phyloP scores from a whole-genome alignment of 78 protist genomes.

The Chrysochromulina parva region DNA sequence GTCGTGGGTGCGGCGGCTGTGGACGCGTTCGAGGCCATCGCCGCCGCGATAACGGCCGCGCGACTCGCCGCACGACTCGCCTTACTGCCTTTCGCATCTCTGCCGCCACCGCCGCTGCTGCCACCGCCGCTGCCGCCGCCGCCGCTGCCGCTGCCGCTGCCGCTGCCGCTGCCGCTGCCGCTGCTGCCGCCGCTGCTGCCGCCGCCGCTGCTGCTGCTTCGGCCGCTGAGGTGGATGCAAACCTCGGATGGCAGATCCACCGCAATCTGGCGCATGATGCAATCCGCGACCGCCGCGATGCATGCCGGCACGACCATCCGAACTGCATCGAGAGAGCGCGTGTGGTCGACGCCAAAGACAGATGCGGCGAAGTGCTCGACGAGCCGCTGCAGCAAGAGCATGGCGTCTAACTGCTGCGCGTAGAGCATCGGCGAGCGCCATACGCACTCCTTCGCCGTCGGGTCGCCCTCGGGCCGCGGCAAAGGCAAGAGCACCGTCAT shows the following conservation, averaged over 20 bases:
- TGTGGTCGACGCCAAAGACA: not conserved
- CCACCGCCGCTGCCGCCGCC: not conserved
- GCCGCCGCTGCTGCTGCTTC: too few species aligned
- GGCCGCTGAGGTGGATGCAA: constrained; percentile 32
- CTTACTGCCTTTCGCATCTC: too few species aligned
- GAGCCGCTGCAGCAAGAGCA: constrained; percentile 33
- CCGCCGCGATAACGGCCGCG: too few species aligned
- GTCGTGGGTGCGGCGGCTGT: too few species aligned
- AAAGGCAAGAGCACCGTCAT: constrained; percentile 45
- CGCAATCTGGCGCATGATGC: constrained; percentile 27
- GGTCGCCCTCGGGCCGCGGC: not conserved
- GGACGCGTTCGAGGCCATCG: too few species aligned
- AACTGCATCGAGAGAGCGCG: constrained; percentile 23
- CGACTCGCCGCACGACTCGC: too few species aligned
- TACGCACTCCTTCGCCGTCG: not conserved
- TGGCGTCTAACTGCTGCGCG: constrained; percentile 32
- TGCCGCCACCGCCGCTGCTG: too few species aligned
- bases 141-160: not conserved
- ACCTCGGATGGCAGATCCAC: constrained; percentile 21
- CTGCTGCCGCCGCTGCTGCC: too few species aligned
- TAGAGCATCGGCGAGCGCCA: constrained; percentile 3
- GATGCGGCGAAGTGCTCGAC: constrained; percentile 53
- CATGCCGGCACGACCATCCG: constrained; percentile 18
- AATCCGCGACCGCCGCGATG: constrained; percentile 54
- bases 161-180: not conserved